These are phyloP conservation scores for Daldinia childiae DNA, from an alignment of 495 filamentous ascomycete species.

Conservation along the genomic window DNA sequence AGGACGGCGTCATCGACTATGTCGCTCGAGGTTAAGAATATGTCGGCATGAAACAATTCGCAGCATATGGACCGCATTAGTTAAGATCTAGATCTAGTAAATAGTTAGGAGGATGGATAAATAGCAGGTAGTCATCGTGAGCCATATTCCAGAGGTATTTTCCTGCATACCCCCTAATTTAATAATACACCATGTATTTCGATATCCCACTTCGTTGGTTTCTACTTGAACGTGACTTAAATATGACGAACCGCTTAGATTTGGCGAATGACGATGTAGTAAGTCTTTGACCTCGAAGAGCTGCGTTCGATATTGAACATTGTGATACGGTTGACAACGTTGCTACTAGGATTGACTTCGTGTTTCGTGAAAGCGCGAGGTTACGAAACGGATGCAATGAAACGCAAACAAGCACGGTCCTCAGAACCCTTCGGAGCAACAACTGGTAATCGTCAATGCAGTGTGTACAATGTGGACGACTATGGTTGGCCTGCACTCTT, in stretches of 20 bases:
- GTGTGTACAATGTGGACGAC: conserved; percentile 2
- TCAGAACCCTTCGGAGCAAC: not conserved
- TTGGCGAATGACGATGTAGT: not conserved
- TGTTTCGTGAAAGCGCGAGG: not conserved
- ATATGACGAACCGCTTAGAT: not conserved
- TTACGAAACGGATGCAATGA: not conserved
- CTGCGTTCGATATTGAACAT: not conserved
- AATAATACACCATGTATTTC: not conserved
- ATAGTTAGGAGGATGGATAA: not conserved
- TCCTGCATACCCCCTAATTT: not conserved
- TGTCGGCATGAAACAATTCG: not conserved
- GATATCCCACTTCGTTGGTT: not conserved
- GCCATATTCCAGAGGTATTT: not conserved
- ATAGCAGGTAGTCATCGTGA: not conserved
- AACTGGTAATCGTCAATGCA: no score
- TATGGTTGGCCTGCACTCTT: not conserved
- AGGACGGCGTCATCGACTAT: not conserved
- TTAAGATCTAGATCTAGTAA: not conserved
- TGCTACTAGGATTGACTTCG: no score
- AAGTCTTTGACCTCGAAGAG: not conserved
- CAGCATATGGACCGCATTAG: not conserved
- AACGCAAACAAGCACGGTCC: not conserved
- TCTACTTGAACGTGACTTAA: not conserved
- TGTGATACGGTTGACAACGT: not conserved
- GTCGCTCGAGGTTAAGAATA: not conserved